Evolutionary conservation across 2,329 filamentous ascomycete species (phyloP).

Genomic region (Clonostachys sp.): DNA sequence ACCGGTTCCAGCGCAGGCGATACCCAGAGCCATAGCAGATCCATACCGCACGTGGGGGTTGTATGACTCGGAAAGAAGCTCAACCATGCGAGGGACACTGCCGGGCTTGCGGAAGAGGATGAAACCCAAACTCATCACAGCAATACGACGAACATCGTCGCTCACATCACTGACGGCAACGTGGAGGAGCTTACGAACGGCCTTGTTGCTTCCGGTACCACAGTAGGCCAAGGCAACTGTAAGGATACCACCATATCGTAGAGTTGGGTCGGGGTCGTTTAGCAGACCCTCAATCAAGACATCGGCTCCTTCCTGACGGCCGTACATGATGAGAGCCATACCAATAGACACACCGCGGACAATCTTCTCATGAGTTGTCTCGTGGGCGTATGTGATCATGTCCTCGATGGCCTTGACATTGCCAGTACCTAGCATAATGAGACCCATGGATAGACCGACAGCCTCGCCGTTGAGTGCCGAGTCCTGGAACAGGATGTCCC

Average conservation of each 20-base stretch:
- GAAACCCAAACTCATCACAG: slow-evolving; percentile 96
- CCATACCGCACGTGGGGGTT: slow-evolving; percentile 98
- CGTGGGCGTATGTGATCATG: slow-evolving; percentile 96
- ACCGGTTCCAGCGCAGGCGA: slow-evolving; percentile 94
- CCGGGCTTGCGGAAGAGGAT: slow-evolving; percentile 97
- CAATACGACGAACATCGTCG: slow-evolving; percentile 91
- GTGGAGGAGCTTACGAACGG: slow-evolving; percentile 90
- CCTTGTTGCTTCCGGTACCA: slow-evolving; percentile 97
- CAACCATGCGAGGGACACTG: slow-evolving; percentile 97
- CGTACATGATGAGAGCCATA: slow-evolving; percentile 98
- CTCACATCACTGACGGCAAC: slow-evolving; percentile 97
- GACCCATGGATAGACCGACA: slow-evolving; percentile 90
- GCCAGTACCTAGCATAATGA: slow-evolving; percentile 98
- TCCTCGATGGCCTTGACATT: slow-evolving; percentile 90
- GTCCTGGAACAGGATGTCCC: slow-evolving; percentile 83
- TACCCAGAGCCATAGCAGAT: slow-evolving; percentile 96
- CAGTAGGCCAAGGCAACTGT: slow-evolving; percentile 98
- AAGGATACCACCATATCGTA: slow-evolving; percentile 97
- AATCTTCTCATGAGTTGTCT: slow-evolving; percentile 98
- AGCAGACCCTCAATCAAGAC: slow-evolving; percentile 90
- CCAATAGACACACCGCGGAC: slow-evolving; percentile 92
- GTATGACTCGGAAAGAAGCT: slow-evolving; percentile 95
- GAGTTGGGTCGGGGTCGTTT: slow-evolving; percentile 86
- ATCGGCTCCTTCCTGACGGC: slow-evolving; percentile 89
- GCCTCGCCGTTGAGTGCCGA: slow-evolving; percentile 96